Base-by-base conservation (phyloP, 345 rosid species). In the Cardamine occulta region DNA sequence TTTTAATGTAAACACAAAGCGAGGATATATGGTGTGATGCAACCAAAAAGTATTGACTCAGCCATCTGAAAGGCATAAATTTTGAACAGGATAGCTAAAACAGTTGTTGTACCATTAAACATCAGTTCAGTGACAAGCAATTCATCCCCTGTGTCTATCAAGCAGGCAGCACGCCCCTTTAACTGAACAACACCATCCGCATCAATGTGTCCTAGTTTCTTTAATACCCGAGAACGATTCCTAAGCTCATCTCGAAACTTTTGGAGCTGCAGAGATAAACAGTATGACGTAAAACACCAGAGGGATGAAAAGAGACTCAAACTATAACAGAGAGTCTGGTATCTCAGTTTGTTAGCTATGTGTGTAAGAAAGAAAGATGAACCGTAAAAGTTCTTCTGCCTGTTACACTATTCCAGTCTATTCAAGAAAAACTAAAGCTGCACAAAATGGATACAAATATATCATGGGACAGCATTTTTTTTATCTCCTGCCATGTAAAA, bases 141-240 rank as follows among this genome's bases (percentile, higher is more conserved):
- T 84, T 95, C 99, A 80, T 95, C 99, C 82, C 97, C 99, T 21
- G 99, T 95, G 84, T 95, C 99, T 74, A 95, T 88, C 88, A 95
- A 88, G 83, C 98, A 95, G 68, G 99, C 98, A 80, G 98, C 99
- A 73, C 98, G 84, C 72, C 99, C 98, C 82, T 92, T 95, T 60
- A 95, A 72, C 85, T 85, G 96, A 78, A 95, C 96, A 5, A 92
- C 88, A 77, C 96, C 87, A 74, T 90, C 97, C 14, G 86, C 93
- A 79, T 92, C 86, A 70, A 92, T 84, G 81, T 93, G 97, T 60
- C 99, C 98, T 61, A 95, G 97, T 84, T 94, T 92, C 82, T 90
- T 93, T 83, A 95, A 79, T 61, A 90, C 99, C 66, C 98, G 80
- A 19, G 97, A 86, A 56, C 98, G 99, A 72, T 95, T 95, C 82